Base-by-base conservation (phyloP, 139 green algal species). In the Chlorella sp. region DNA sequence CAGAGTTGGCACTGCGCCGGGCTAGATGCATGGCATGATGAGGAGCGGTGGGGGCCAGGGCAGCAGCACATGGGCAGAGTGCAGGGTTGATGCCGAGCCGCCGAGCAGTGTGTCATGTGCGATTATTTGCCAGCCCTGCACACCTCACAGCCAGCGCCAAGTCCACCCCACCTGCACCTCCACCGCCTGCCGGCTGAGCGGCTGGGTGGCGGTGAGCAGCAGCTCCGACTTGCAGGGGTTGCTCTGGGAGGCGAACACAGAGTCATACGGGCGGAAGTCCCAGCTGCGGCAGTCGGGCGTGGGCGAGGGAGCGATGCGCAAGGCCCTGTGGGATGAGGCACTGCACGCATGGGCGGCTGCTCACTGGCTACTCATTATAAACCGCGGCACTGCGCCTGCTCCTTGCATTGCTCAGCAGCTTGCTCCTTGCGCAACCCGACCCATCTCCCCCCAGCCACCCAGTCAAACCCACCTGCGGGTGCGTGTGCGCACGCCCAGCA, bases 211-310 rank as follows among this genome's bases (percentile, higher is more conserved):
- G 43, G 69, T 81, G 30, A 84, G 58, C 48, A 80, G 70, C 58
- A 88, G 77, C 17, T 36, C n/a, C 76, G 76, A 48, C 17, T 56
- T 19, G 72, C 84, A 88, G 16, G 84, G 80, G 43, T 46, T 26
- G 17, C 46, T 17, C 72, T 88, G 60, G 8, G 60, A 28, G 5
- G 60, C 72, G 70, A 88, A 85, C 6, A 76, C 13, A 0, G 84
- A 79, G 58, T 84, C 84, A 28, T 34, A 85, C 24, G 64, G 76
- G 34, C 80, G 84, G n/a, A 88, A 60, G 58, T 83, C 62, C 84
- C 84, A 88, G 69, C 81, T 85, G 81, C 69, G 48, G 24, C 20
- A 60, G 16, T 20, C 4, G 51, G 51, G 51, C 8, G 46, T 54
- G n/a, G n/a, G n/a, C n/a, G n/a, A n/a, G n/a, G n/a, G n/a, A n/a